Evolutionary conservation across 2,329 filamentous ascomycete species (phyloP).

Genomic region (Tympanopsis confertula): DNA sequence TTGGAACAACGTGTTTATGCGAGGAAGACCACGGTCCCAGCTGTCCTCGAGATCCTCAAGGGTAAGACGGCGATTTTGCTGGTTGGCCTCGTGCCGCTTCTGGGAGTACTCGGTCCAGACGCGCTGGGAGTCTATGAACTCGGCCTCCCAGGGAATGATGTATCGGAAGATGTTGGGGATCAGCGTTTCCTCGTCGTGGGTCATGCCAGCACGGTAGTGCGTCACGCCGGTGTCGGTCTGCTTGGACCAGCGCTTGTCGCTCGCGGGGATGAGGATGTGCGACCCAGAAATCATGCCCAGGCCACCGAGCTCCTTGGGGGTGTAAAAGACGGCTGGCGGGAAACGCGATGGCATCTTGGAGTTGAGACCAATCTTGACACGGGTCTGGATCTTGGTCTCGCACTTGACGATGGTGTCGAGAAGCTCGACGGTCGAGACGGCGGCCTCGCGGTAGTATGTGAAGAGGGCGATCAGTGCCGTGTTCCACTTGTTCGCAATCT

Average conservation of each 20-base stretch:
- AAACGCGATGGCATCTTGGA: conserved; percentile 99
- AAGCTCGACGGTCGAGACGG: conserved; percentile 85
- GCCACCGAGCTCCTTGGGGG: conserved; percentile 92
- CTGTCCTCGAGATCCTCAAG: conserved; percentile 94
- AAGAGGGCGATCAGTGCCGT: conserved; percentile 93
- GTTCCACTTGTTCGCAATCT: conserved; percentile 99
- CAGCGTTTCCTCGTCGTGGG: conserved; percentile 90
- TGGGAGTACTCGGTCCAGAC: conserved; percentile 99
- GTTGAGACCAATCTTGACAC: conserved; percentile 96
- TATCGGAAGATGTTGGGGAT: conserved; percentile 99
- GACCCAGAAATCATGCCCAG: conserved; percentile 98
- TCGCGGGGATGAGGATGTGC: conserved; percentile 92
- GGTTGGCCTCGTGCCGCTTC: conserved; percentile 91
- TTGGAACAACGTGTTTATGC: conserved; percentile 98
- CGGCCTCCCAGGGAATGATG: conserved; percentile 97
- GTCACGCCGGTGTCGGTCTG: conserved; percentile 96
- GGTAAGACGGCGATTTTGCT: conserved; percentile 88
- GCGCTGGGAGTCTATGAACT: conserved; percentile 96
- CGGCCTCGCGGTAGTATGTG: conserved; percentile 96
- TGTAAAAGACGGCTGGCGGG: conserved; percentile 96
- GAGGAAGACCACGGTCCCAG: conserved; percentile 95
- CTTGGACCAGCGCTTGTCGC: conserved; percentile 96
- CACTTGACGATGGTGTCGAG: conserved; percentile 98
- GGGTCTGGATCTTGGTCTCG: conserved; percentile 97
- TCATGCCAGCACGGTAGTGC: conserved; percentile 95